Conservation (phyloP, 1,139 yeast genomes). For the Debaryomycetaceae sp. region DNA sequence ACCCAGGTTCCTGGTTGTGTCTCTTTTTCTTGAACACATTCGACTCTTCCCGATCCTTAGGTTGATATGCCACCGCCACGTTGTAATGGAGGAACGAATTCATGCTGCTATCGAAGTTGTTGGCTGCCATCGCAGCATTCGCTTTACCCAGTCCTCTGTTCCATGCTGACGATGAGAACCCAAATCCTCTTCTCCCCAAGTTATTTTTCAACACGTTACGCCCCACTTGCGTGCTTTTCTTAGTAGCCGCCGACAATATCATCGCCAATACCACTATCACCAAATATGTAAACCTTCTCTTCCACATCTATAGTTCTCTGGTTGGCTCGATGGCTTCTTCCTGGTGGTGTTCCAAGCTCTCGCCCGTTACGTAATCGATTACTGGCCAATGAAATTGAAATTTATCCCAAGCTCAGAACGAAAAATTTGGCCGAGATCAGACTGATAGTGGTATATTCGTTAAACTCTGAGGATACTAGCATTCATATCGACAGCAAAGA, state of each 20-base stretch:
- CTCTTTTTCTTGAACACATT: conserved; percentile 40
- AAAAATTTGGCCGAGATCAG: background rate
- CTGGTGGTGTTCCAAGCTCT: background rate
- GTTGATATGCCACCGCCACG: conserved; percentile 68
- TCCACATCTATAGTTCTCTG: conserved; percentile 1
- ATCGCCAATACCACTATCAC: conserved; percentile 25
- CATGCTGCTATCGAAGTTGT: conserved; percentile 13
- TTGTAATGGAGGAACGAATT: conserved; percentile 40
- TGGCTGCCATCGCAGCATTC: conserved; percentile 12
- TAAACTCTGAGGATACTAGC: conserved; percentile 3
- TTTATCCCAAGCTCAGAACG: background rate
- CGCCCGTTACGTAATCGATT: background rate
- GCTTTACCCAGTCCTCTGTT: conserved; percentile 13
- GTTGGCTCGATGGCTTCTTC: conserved; percentile 1
- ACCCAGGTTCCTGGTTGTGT: conserved; percentile 32
- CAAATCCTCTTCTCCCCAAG: conserved; percentile 11
- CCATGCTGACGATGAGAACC: conserved; percentile 21
- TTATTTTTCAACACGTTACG: conserved; percentile 8
- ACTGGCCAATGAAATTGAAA: conserved; percentile 6
- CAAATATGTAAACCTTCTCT: conserved; percentile 11
- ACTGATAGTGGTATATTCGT: background rate
- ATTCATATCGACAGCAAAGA: conserved; percentile 1
- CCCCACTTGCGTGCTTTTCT: conserved; percentile 16
- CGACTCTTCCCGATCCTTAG: conserved; percentile 57
- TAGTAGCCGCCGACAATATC: conserved; percentile 25